Evolutionary conservation across 139 green algal species (phyloP), one percentile per base, ranked within the genome.

Genomic region (Coelastrella sp.): DNA sequence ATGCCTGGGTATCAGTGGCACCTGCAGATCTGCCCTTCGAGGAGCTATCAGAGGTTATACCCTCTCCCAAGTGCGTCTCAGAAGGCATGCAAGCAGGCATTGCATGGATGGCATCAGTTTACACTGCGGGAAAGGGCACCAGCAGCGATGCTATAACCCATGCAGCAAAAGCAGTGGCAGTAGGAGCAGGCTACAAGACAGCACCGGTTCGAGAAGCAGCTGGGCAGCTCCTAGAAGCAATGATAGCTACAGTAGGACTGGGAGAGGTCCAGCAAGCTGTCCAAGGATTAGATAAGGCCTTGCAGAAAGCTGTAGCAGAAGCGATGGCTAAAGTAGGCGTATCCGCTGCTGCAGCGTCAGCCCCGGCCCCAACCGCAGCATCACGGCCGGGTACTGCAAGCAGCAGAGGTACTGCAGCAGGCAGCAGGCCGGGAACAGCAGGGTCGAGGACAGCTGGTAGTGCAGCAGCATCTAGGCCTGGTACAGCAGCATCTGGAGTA

Each of bases 151-250:
- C 20, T 58, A 60, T 93, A 20, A 92, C 94, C 23, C 19, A n/a
- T 20, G 93, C 82, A 32, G 83, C 91, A 47, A 88, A 91, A 5
- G 90, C 90, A 4, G 94, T 92, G 11, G 90, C 91, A 0, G 7
- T 94, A 8, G 95, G 94, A 10, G 83, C 80, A 7, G 65, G 59
- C 2, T 97, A 99, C 94, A 99, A 99, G 92, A 88, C 94, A 0
- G 90, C 74, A 4, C 94, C 95, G 23, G 96, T 98, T 57, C 89
- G 97, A 2, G 97, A 98, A 16, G 94, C 92, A 4, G 96, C 92
- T 14, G 86, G 65, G 6, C 87, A 91, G 73, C 85, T 98, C 58
- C 79, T 97, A 60, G 65, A 82, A 2, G 91, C 90, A 14, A 85
- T 98, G 64, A 4, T 96, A 0, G 85, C 94, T 85, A 66, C 11